A percentile compares a stretch with the other conserved stretches of the same genome.
phyloP scores from a whole-genome alignment of 1,139 yeast species.

The Yamadazyma pseudoaaseri region DNA sequence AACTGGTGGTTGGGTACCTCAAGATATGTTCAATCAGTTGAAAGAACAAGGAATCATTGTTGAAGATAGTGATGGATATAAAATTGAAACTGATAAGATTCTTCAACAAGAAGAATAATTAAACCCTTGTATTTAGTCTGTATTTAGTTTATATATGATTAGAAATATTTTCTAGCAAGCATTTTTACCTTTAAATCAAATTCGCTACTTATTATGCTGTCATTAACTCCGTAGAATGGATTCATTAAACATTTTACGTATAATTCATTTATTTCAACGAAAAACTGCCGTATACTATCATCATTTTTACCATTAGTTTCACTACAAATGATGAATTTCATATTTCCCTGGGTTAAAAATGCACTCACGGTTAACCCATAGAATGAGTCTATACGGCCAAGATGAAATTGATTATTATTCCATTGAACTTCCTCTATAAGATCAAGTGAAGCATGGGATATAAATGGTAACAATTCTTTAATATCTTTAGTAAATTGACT shows the following conservation, averaged over 20 bases:
- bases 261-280: slow-evolving; percentile 80
- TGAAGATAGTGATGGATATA: slow-evolving; percentile 34
- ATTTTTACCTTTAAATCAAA: slow-evolving; percentile 76
- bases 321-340: slow-evolving; percentile 77
- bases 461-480: slow-evolving; percentile 81
- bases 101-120: slow-evolving; percentile 21
- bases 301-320: slow-evolving; percentile 46
- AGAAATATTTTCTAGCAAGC: slow-evolving; percentile 76
- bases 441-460: slow-evolving; percentile 85
- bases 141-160: slow-evolving; percentile 4
- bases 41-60: slow-evolving; percentile 64
- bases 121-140: not conserved
- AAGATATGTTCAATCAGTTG: slow-evolving; percentile 78
- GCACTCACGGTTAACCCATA: slow-evolving; percentile 81
- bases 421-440: slow-evolving; percentile 87
- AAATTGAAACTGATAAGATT: slow-evolving; percentile 39
- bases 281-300: slow-evolving; percentile 83
- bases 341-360: slow-evolving; percentile 83
- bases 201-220: slow-evolving; percentile 68
- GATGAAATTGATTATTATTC: slow-evolving; percentile 61
- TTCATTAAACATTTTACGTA: slow-evolving; percentile 83
- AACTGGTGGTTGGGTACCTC: slow-evolving; percentile 95
- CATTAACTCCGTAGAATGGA: slow-evolving; percentile 81
- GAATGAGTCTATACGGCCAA: slow-evolving; percentile 82
- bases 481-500: slow-evolving; percentile 68